Percentiles rank a stretch among this genome's conserved stretches.
Evolutionary conservation across 2,329 filamentous ascomycete species (phyloP).

Genomic region (Trichoderma sp.): DNA sequence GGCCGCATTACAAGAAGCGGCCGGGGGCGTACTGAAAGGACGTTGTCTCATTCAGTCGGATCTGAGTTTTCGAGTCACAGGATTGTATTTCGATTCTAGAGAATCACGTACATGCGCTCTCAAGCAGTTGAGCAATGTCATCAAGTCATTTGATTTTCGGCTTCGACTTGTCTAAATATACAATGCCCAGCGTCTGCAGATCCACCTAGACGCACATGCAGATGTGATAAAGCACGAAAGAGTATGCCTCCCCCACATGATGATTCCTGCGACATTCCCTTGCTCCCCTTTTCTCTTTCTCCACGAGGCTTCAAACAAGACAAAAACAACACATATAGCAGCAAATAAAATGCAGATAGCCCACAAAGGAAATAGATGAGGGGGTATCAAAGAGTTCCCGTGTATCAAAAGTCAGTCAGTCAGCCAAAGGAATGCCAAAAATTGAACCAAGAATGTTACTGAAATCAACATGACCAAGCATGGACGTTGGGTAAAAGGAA

Average conservation of each 20-base stretch:
- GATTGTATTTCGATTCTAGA: no score
- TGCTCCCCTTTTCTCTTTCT: not conserved
- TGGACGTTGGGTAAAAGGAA: not conserved
- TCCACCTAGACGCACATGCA: not conserved
- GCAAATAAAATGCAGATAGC: slow-evolving; percentile 3
- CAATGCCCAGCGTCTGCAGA: not conserved
- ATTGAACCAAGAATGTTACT: no score
- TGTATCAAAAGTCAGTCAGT: not conserved
- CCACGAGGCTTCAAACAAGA: no score
- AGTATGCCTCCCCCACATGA: not conserved
- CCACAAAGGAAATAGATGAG: slow-evolving; percentile 8
- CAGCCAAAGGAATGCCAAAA: not conserved
- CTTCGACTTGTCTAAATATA: slow-evolving; percentile 11
- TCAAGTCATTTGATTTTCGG: slow-evolving; percentile 15
- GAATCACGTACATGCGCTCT: no score
- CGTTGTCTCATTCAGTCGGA: no score
- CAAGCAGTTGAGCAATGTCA: not conserved
- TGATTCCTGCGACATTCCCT: not conserved
- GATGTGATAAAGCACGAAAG: not conserved
- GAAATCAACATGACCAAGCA: not conserved
- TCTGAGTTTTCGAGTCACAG: no score
- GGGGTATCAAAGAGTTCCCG: slow-evolving; percentile 10
- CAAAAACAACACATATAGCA: not conserved
- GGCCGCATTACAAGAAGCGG: slow-evolving; percentile 51
- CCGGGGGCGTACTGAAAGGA: slow-evolving; percentile 51